Conservation (phyloP, 176 grass and related monocot species). For the Secale cereale region DNA sequence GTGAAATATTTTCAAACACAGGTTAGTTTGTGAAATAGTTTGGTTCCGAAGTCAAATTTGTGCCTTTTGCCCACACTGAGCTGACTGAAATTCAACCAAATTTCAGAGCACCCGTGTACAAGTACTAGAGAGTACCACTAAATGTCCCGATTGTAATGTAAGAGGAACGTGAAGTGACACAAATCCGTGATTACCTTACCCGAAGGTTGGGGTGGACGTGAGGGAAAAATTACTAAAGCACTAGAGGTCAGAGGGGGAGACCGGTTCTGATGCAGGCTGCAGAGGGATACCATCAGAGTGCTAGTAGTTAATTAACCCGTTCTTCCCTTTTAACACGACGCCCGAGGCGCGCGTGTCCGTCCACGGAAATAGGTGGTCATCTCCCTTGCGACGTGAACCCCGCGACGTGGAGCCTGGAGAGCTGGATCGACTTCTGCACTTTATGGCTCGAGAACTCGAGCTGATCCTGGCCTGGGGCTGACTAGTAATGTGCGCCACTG, state of each 20-base stretch:
- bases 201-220: not conserved
- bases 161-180: not conserved
- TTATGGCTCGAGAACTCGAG: not conserved
- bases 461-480: not conserved
- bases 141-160: not conserved
- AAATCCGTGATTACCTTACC: not conserved
- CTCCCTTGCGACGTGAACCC: not conserved
- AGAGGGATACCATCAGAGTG: not conserved
- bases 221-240: not conserved
- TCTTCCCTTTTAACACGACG: slow-evolving; percentile 7
- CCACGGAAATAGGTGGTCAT: slow-evolving; percentile 7
- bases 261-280: not conserved
- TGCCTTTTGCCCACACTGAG: too few relatives aligned
- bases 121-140: too few relatives aligned
- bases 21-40: too few relatives aligned
- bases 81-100: too few relatives aligned
- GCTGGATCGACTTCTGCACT: not conserved
- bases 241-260: not conserved
- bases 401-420: slow-evolving; percentile 20
- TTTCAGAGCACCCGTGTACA: not conserved
- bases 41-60: too few relatives aligned
- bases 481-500: too few relatives aligned
- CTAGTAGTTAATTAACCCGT: not conserved
- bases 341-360: slow-evolving; percentile 2
- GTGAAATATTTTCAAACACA: too few relatives aligned